Conservation (phyloP, 2,329 filamentous ascomycete species). For the Hymenoscyphus scutula region DNA sequence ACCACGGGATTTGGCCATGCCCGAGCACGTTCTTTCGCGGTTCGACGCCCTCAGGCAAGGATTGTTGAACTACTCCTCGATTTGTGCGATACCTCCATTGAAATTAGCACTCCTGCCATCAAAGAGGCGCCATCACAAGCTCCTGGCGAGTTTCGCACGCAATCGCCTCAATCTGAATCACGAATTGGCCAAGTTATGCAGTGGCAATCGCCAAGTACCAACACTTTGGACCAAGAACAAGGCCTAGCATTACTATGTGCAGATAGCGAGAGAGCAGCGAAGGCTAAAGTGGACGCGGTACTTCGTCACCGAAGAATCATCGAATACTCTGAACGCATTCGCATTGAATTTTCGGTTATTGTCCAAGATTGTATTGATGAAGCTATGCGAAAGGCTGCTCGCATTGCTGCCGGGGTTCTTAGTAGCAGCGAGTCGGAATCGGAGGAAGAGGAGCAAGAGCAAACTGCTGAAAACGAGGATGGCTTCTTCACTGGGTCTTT, state of each 20-base stretch:
- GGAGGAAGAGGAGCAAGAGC: conserved; percentile 31
- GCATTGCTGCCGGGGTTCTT: conserved; percentile 79
- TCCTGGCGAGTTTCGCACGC: conserved; percentile 78
- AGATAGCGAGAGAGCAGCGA: conserved; percentile 82
- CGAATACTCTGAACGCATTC: conserved; percentile 93
- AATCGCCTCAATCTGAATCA: conserved; percentile 94
- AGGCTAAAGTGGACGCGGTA: conserved; percentile 88
- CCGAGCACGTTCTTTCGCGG: conserved; percentile 83
- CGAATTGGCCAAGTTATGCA: conserved; percentile 91
- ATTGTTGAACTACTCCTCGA: conserved; percentile 95
- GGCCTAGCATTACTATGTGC: conserved; percentile 83
- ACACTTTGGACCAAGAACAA: conserved; percentile 89
- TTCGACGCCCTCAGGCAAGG: conserved; percentile 82
- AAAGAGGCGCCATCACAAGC: conserved; percentile 72
- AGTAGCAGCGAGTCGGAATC: conserved; percentile 56
- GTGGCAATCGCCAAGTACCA: conserved; percentile 92
- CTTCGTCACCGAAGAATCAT: conserved; percentile 88
- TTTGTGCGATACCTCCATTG: conserved; percentile 90
- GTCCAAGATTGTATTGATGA: conserved; percentile 96
- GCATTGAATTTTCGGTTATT: conserved; percentile 86
- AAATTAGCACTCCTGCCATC: conserved; percentile 90
- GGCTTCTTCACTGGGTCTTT: conserved; percentile 53
- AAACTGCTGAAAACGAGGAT: conserved; percentile 51
- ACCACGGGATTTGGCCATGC: conserved; percentile 70
- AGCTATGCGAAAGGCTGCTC: conserved; percentile 83